These are phyloP conservation scores for Discostella pseudostelligera DNA, from an alignment of 108 stramenopile species.

Conservation along the genomic window DNA sequence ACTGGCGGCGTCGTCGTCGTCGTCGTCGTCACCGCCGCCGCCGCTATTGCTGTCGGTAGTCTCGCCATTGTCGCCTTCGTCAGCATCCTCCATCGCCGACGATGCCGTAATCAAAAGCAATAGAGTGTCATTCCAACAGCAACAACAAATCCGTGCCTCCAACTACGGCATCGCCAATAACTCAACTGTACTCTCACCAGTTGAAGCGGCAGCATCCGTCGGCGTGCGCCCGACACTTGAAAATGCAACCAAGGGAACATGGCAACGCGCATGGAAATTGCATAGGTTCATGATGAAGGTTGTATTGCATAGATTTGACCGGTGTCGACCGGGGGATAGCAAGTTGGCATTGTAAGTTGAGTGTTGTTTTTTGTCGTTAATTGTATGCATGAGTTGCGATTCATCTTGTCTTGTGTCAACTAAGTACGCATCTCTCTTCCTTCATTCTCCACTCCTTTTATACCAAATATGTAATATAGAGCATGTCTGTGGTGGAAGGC, in stretches of 20 bases:
- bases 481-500: conserved; percentile 80
- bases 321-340: conserved; percentile 51
- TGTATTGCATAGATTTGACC: conserved; percentile 53
- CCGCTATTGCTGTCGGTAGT: not conserved
- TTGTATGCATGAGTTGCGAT: not conserved
- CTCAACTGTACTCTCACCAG: conserved; percentile 39
- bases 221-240: conserved; percentile 43
- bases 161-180: conserved; percentile 12
- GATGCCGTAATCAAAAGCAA: not conserved
- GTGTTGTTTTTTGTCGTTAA: not conserved
- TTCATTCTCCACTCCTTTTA: not conserved
- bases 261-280: conserved; percentile 62
- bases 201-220: conserved; percentile 30
- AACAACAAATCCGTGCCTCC: not conserved
- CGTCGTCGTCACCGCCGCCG: not conserved
- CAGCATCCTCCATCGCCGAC: not conserved
- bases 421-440: no score
- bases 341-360: conserved; percentile 41
- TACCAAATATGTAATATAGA: no score
- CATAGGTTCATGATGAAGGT: conserved; percentile 42
- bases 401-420: not conserved
- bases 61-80: not conserved
- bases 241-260: conserved; percentile 40
- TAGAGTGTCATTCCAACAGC: not conserved
- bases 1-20: not conserved